Base-by-base conservation (phyloP, 768 basidiomycete genomes). In the Mycena belliarum region DNA sequence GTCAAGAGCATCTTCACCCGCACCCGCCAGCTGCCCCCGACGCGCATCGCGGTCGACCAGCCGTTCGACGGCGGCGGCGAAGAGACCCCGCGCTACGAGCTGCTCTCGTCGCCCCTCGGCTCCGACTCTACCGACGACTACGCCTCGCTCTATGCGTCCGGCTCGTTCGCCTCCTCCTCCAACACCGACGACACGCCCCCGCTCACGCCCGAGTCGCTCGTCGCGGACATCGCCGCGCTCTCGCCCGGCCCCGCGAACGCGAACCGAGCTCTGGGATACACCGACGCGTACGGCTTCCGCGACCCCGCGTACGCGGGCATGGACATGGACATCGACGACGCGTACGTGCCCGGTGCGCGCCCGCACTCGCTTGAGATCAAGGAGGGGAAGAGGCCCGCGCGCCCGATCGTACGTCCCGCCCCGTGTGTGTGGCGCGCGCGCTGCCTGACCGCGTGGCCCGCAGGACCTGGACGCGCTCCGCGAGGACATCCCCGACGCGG, bases 331-430 rank as follows among this genome's bases (percentile, higher is more conserved):
- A 38, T 46, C 43, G 37, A 48, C 21, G 43, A 55, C 26, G 24
- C 28, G 24, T 20, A 60, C 24, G 25, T 35, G 9, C 33, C 37
- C 16, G 20, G 25, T 9, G 32, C 52, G 32, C 60, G 63, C 51
- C 65, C 64, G 1, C 58, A 66, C 26, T 72, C 70, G 21, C 63
- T 60, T 37, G 74, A 73, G 65, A 71, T 76, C 45, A 72, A 71
- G 58, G 72, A 75, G 60, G 76, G 76, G 23, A 77, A 77, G 67
- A 71, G 68, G 52, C 74, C 75, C 8, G 72, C 65, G 49, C 70
- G 68, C 28, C 52, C 65, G 15, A 58, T 63, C 33, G 74, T 72
- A 62, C 18, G 69, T 65, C 15, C 46, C 42, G 18, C 41, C 29
- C 12, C 6, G 29, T 32, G 12, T 12, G 12, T 32, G 29, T 32